These are phyloP conservation scores for Calycina herbarum DNA, from an alignment of 2,329 filamentous ascomycete genomes.

Conservation along the genomic window DNA sequence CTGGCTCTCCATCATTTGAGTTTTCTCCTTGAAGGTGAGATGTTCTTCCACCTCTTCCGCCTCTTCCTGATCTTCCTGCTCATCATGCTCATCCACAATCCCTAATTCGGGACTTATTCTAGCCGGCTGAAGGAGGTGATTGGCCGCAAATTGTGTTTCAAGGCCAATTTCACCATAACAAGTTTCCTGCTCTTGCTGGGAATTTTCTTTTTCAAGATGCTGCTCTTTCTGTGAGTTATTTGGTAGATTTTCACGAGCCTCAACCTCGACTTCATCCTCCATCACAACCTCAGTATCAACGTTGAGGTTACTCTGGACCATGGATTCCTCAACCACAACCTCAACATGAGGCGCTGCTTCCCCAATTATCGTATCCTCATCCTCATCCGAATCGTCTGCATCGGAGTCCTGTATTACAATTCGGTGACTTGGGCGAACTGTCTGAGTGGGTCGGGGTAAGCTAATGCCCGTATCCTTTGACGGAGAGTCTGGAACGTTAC, in stretches of 20 bases:
- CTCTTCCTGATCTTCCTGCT: background rate
- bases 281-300: background rate
- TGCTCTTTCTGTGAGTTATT: background rate
- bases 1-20: conserved; percentile 46
- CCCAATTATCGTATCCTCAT: conserved; percentile 14
- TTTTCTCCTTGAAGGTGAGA: conserved; percentile 20
- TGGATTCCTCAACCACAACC: background rate
- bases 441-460: background rate
- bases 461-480: background rate
- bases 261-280: conserved; percentile 1
- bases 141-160: conserved; percentile 31
- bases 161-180: conserved; percentile 33
- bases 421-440: background rate
- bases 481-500: background rate
- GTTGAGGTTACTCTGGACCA: background rate
- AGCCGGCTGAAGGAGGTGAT: conserved; percentile 18
- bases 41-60: conserved; percentile 15
- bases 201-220: background rate
- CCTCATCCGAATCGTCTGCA: conserved; percentile 21
- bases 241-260: background rate
- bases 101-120: background rate
- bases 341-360: background rate
- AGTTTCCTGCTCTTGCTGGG: conserved; percentile 27
- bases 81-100: background rate
- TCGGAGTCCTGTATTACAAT: conserved; percentile 11